phyloP scores from a whole-genome alignment of 176 grass and related monocot genomes.

The Triticum timopheevii region DNA sequence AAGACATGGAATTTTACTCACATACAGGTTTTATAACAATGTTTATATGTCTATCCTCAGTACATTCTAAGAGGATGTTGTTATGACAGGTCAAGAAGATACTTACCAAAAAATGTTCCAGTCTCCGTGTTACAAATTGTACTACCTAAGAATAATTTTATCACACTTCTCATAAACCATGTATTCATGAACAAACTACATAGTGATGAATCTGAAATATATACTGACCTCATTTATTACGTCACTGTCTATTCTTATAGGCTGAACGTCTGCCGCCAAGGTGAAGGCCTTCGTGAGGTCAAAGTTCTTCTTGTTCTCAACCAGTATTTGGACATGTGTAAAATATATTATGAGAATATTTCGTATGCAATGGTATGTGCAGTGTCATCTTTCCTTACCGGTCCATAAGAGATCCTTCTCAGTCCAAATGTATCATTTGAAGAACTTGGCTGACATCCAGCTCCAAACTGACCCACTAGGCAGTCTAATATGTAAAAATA shows the following conservation, averaged over 20 bases:
- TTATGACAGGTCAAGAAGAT: conserved; percentile 29
- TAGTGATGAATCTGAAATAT: conserved; percentile 13
- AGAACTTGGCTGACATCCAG: conserved; percentile 94
- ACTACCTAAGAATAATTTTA: conserved; percentile 50
- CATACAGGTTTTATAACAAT: not conserved
- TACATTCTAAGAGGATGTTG: not conserved
- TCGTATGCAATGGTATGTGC: not conserved
- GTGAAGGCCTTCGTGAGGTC: conserved; percentile 68
- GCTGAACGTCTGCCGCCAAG: conserved; percentile 65
- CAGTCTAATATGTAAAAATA: conserved; percentile 67
- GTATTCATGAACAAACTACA: conserved; percentile 3
- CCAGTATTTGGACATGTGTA: conserved; percentile 83
- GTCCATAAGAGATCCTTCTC: conserved; percentile 82
- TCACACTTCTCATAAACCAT: conserved; percentile 16
- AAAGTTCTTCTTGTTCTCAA: conserved; percentile 90
- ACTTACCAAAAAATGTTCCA: conserved; percentile 94
- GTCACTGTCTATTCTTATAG: conserved; percentile 55
- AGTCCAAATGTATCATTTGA: conserved; percentile 92
- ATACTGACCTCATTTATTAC: conserved; percentile 67
- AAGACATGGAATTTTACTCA: not conserved
- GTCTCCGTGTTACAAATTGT: conserved; percentile 84
- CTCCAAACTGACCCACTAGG: conserved; percentile 94
- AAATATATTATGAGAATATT: conserved; percentile 37
- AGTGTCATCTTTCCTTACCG: conserved; percentile 53
- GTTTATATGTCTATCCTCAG: not conserved